Evolutionary conservation across 257 asterid genomes (phyloP), one percentile per base, ranked within the genome.

Genomic region (Solanum dulcamara): DNA sequence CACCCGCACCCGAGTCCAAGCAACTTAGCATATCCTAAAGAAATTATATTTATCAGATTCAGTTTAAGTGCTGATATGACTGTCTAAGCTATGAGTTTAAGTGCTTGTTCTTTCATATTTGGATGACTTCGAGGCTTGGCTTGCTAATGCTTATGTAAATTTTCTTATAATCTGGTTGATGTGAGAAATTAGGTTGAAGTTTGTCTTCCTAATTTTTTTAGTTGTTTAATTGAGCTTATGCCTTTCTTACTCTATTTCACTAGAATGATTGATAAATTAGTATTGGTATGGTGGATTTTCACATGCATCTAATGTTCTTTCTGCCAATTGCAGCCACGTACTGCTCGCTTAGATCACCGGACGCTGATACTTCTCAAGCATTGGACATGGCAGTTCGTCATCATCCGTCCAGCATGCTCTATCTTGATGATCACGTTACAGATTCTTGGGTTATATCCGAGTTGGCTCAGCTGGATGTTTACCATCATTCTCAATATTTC

Each of bases 341-440:
- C 86, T 87, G 89, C 91, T 62, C 97, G 75, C 88, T 85, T 96
- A 91, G 90, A 96, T 89, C 94, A 92, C 81, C 92, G 68, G 72
- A 94, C 96, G 5, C 66, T 95, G 89, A 90, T 83, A 74, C 94
- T 90, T 84, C 91, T 96, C 44, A 93, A 95, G 87, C 75, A 92
- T 77, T 95, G 96, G 97, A 95, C 98, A 3, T 95, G 97, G 99
- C 99, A 95, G 84, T 96, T 96, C 87, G 97, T 96, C 55, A 75
- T 92, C 68, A 86, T 94, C 89, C 98, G 98, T 50, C 99, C 99
- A 13, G 33, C 92, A 33, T 95, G 97, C 86, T 92, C 99, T 85
- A 81, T 93, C 85, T 92, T 93, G 93, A 93, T 93, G 94, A 88
- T 92, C 84, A 12, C 90, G 6, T 81, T 96, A 81, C 97, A 94